Conservation (phyloP, 768 basidiomycete species). For the Mrakia blollopis region DNA sequence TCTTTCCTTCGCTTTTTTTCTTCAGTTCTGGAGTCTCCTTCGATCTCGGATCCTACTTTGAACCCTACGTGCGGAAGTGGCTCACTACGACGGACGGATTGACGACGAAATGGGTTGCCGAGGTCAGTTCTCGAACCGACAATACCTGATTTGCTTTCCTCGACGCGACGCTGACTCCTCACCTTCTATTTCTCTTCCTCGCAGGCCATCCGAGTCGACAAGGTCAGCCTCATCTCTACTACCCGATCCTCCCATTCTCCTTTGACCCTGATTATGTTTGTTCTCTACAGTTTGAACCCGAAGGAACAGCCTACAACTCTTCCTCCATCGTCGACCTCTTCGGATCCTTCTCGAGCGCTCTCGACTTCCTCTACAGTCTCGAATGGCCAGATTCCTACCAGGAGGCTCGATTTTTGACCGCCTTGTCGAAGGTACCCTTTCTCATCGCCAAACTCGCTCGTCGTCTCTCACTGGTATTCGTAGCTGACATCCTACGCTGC, state of each 20-base stretch:
- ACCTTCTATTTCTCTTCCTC: background rate
- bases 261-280: background rate
- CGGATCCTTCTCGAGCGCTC: slow-evolving; percentile 84
- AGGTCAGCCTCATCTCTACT: slow-evolving; percentile 49
- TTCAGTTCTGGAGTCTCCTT: slow-evolving; percentile 46
- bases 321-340: slow-evolving; percentile 98
- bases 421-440: slow-evolving; percentile 84
- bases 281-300: slow-evolving; percentile 54
- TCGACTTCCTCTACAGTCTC: slow-evolving; percentile 78
- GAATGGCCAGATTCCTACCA: slow-evolving; percentile 90
- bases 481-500: background rate
- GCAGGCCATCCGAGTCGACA: slow-evolving; percentile 76
- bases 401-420: slow-evolving; percentile 82
- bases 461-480: no score
- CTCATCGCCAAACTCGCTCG: no score
- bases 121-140: slow-evolving; percentile 53
- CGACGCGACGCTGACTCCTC: slow-evolving; percentile 3
- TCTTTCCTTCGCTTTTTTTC: background rate
- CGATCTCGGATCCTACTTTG: slow-evolving; percentile 71
- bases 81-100: slow-evolving; percentile 79
- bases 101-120: slow-evolving; percentile 90
- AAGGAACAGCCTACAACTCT: slow-evolving; percentile 71
- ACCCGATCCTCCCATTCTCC: background rate
- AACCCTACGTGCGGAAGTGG: slow-evolving; percentile 84
- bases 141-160: no score